Evolutionary conservation across 2,329 filamentous ascomycete genomes (phyloP), one percentile per base, ranked within the genome.

Genomic region (Fusarium hostae): DNA sequence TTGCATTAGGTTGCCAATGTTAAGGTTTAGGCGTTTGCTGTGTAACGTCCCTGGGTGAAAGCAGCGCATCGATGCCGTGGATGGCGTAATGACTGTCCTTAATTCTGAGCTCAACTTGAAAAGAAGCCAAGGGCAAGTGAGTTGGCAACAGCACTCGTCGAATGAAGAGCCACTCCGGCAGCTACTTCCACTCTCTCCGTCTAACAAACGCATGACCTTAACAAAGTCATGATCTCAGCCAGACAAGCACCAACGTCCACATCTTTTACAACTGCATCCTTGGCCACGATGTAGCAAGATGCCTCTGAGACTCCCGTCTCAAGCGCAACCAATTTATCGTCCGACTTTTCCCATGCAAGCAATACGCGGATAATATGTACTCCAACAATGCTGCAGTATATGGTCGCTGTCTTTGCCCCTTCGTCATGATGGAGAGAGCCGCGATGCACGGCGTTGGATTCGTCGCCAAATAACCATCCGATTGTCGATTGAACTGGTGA

Each of bases 351-450:
- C 24, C 4, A 13, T 0, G 0, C 24, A 45, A 20, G 24, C 3
- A 13, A 6, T 7, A 3, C 43, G 11, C 7, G 18, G 15, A 15
- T n/a, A 13, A 9, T 28, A 11, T 12, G 11, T 6, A 4, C 13
- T 30, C n/a, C 26, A 0, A 47, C 4, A 9, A 48, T 9, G 5
- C 15, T 32, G 9, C 18, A 18, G 35, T 20, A 11, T 39, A 18
- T 6, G 9, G 6, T 39, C 9, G 13, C 7, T 6, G 0, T 2
- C 4, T 22, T 32, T 4, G 2, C 2, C 9, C 4, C 1, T 18
- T 22, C 0, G 1, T 32, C 5, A 7, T 5, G 7, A 13, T 13
- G 0, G 7, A 13, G 1, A 24, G 16, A 2, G 10, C 12, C 10
- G 11, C 32, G 4, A 34, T 34, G 32, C 16, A 20, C 5, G 4